Base-by-base conservation (phyloP, 2,329 filamentous ascomycete genomes). In the Mycosphaerelloides madeirae region DNA sequence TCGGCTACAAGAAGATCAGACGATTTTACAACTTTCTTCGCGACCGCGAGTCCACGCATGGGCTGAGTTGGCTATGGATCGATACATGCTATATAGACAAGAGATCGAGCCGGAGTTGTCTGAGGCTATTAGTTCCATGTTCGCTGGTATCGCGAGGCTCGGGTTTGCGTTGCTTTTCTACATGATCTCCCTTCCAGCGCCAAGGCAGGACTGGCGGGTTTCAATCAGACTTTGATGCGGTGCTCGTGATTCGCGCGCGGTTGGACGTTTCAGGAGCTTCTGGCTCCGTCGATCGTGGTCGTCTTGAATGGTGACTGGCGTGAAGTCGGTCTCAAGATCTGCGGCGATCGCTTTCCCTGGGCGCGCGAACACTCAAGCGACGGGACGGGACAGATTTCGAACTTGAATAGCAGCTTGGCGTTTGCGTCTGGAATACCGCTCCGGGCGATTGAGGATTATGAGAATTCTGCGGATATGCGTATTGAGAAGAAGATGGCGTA, bases 41-140 rank as follows among this genome's bases (percentile, higher is more conserved):
- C n/a, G n/a, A n/a, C n/a, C n/a, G n/a, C n/a, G n/a, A n/a, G 16
- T 12, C 7, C 6, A 15, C 31, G n/a, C 6, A 6, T 8, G 7
- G 6, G 6, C 7, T 14, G 6, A 33, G 29, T 12, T 34, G 29
- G 34, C 35, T 44, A 3, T 57, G 54, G 53, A 31, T 57, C n/a
- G 54, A 57, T 31, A 54, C 54, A 1, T 52, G 51, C 25, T 53
- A 51, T 41, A 57, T 56, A 9, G 41, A 56, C 31, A 53, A 53
- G 15, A 39, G 31, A 5, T 54, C 39, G 16, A 43, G 38, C 18
- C 43, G 5, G 54, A 57, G 31, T 18, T 56, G 11, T 43, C 43
- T 3, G 50, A 53, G 41, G 45, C 52, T 2, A 51, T 55, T 28
- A 56, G 52, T 14, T 53, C 49, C 6, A 57, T 55, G 54, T 57